Base-by-base conservation (phyloP, 352 stramenopile species). In the Phytophthora pistaciae region DNA sequence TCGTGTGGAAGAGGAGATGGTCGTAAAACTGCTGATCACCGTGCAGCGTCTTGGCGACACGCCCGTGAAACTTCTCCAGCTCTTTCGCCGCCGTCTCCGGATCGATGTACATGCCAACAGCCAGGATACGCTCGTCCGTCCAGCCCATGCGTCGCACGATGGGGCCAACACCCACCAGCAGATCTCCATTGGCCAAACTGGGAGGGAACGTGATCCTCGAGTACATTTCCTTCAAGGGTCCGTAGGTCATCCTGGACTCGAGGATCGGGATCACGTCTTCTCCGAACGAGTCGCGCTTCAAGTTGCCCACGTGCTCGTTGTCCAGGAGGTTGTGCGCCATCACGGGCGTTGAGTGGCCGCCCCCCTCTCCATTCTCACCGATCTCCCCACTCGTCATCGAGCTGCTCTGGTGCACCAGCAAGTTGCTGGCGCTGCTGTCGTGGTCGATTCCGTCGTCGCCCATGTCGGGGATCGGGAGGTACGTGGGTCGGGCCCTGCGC, bases 1-100 rank as follows among this genome's bases (percentile, higher is more conserved):
- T 85, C 23, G 84, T 83, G 1, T 84, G 64, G 50, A 82, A 75
- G 29, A 92, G 63, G 42, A 92, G 16, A 20, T 84, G 74, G 59
- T 93, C 77, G 78, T 95, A 95, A 25, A 95, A 95, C 1, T 72
- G 60, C 55, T 92, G 88, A 56, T 94, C 88, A 59, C 87, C 88
- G 56, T 90, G 81, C 58, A 94, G 69, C 65, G 78, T 90, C 77
- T 89, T 90, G 50, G 80, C 77, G 0, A 72, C 79, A 11, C 76
- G 80, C 0, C 80, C 83, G 29, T 90, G 56, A 57, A 95, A 92
- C 18, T 78, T 80, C 8, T 83, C 72, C 5, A 94, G 75, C 64
- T 93, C 74, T 29, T 80, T 80, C 4, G 69, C 73, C 0, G 87
- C 88, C 5, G 71, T 79, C 40, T 92, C 82, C 0, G 84, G 82